These are phyloP conservation scores for Filobasidium floriforme DNA, from an alignment of 768 basidiomycete genomes.

Conservation along the genomic window DNA sequence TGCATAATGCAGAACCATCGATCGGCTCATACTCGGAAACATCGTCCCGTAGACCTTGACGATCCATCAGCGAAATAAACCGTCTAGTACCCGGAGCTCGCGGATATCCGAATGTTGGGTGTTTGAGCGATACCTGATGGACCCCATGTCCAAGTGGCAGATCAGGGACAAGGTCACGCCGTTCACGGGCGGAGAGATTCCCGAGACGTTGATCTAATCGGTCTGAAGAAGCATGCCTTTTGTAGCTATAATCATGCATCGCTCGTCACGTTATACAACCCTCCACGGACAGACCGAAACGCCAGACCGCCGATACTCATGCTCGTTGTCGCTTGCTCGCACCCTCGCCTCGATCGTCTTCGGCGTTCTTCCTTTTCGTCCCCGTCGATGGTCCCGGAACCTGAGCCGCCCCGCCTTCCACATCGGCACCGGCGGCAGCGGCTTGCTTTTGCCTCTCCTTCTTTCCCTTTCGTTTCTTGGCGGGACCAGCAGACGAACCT, in stretches of 20 bases:
- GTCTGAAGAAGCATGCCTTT: too few relatives aligned
- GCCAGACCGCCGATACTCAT: not conserved
- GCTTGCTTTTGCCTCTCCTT: slow-evolving; percentile 39
- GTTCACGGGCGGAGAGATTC: slow-evolving; percentile 2
- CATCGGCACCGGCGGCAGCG: slow-evolving; percentile 8
- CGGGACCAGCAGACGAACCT: slow-evolving; percentile 14
- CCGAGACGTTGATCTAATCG: slow-evolving; percentile 1
- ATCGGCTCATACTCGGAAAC: not conserved
- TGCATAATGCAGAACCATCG: not conserved
- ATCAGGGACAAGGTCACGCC: slow-evolving; percentile 7
- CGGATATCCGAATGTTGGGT: not conserved
- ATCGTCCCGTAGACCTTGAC: not conserved
- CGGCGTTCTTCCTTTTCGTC: not conserved
- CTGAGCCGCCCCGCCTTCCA: too few relatives aligned
- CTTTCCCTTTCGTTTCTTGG: slow-evolving; percentile 43
- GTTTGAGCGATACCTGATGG: slow-evolving; percentile 3
- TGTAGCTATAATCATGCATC: too few relatives aligned
- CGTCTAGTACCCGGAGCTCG: not conserved
- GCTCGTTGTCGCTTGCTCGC: not conserved
- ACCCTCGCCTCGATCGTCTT: not conserved
- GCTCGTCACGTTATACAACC: too few relatives aligned
- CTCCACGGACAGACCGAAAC: not conserved
- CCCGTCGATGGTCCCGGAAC: not conserved
- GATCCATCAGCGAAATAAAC: slow-evolving; percentile 6
- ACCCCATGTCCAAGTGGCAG: not conserved